A percentile compares a stretch with the other conserved stretches of the same genome.
Conservation (phyloP, 208 protist genomes). For the Acanthamoeba castellanii region DNA sequence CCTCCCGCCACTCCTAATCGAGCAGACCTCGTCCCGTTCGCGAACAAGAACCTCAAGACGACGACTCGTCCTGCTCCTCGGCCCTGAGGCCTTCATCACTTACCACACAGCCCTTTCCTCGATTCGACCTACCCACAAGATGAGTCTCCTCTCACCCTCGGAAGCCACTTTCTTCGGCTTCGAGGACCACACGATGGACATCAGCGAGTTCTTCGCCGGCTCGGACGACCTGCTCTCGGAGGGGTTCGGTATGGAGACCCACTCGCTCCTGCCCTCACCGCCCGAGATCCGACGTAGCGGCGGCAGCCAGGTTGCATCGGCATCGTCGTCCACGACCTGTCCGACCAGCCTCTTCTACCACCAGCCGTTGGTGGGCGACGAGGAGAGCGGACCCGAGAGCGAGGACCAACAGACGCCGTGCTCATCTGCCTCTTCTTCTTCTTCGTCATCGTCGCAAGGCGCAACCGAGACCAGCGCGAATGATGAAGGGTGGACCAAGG, state of each 20-base stretch:
- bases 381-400: neutral
- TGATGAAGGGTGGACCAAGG: conserved; percentile 57
- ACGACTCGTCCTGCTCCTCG: no score
- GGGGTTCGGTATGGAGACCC: neutral
- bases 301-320: neutral
- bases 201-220: conserved; percentile 31
- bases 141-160: neutral
- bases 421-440: neutral
- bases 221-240: neutral
- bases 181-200: conserved; percentile 21
- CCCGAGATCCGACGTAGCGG: neutral
- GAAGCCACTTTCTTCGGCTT: neutral
- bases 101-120: neutral
- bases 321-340: neutral
- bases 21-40: no score
- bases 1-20: no score
- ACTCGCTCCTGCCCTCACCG: neutral
- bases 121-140: neutral
- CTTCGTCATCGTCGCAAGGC: no score
- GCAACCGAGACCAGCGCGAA: neutral
- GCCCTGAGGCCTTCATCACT: neutral
- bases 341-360: neutral
- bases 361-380: neutral
- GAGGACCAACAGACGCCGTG: neutral
- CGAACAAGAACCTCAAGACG: no score